A percentile compares a stretch with the other conserved stretches of the same genome.
Conservation (phyloP, 2,329 filamentous ascomycete genomes). For the Incumbomyces lentus region DNA sequence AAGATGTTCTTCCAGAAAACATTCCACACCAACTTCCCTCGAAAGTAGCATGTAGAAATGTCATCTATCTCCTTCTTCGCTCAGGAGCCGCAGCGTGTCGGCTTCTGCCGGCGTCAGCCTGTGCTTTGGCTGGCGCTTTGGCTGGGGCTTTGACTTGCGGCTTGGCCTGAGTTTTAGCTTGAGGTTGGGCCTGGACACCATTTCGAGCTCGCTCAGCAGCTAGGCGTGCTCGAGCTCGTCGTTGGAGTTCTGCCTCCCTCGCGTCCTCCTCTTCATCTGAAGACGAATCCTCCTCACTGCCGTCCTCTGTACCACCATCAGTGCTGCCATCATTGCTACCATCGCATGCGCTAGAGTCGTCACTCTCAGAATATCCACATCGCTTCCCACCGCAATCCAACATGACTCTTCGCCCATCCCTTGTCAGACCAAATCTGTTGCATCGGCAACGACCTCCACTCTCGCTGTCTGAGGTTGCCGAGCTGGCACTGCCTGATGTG, state of each 20-base stretch:
- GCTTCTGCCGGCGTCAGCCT: background rate
- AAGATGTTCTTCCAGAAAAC: background rate
- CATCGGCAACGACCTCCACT: conserved; percentile 57
- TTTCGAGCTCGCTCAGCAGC: conserved; percentile 11
- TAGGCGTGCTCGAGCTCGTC: conserved; percentile 9
- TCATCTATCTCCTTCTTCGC: conserved; percentile 8
- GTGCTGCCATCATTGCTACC: conserved; percentile 13
- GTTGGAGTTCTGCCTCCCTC: conserved; percentile 2
- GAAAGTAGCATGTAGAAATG: background rate
- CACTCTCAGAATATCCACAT: conserved; percentile 57
- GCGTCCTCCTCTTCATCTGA: conserved; percentile 14
- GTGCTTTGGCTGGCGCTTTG: background rate
- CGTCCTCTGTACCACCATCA: conserved; percentile 11
- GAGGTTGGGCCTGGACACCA: background rate
- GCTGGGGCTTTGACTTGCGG: background rate
- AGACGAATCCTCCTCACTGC: conserved; percentile 9
- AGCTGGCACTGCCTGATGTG: conserved; percentile 44
- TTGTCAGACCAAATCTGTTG: conserved; percentile 93
- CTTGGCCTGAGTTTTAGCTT: background rate
- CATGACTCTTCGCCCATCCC: conserved; percentile 85
- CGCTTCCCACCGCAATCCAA: conserved; percentile 85
- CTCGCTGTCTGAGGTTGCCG: conserved; percentile 55
- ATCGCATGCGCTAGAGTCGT: conserved; percentile 16
- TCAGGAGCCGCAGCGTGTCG: conserved; percentile 7
- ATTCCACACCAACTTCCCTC: background rate